These are phyloP conservation scores for Rhododendron ovatum DNA, from an alignment of 148 eudicot species.

Conservation along the genomic window DNA sequence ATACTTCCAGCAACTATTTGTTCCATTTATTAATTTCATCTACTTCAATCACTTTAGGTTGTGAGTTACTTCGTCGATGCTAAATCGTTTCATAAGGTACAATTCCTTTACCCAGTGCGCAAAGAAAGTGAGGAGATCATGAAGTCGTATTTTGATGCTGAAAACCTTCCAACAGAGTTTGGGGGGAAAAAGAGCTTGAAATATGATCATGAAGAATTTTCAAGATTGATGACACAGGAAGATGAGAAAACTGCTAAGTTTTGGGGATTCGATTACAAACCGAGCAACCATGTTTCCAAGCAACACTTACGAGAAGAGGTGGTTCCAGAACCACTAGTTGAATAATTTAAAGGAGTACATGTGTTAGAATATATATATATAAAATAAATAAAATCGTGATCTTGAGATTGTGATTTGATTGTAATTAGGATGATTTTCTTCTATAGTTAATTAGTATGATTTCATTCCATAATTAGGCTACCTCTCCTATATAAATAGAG, in stretches of 20 bases:
- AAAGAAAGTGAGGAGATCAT: constrained; percentile 73
- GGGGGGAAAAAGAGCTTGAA: constrained; percentile 74
- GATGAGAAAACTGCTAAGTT: constrained; percentile 60
- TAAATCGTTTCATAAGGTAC: constrained; percentile 55
- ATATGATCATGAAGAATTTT: constrained; percentile 80
- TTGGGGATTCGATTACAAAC: constrained; percentile 53
- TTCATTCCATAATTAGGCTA: too few relatives aligned
- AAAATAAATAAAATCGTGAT: too few relatives aligned
- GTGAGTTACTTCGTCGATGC: constrained; percentile 66
- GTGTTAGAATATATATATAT: too few relatives aligned
- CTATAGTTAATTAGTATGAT: too few relatives aligned
- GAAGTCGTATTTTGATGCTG: constrained; percentile 62
- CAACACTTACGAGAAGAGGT: constrained; percentile 12
- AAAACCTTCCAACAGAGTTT: constrained; percentile 81
- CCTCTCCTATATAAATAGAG: too few relatives aligned
- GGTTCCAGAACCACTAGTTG: constrained; percentile 16
- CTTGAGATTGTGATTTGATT: too few relatives aligned
- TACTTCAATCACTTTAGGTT: constrained; percentile 28
- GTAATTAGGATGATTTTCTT: too few relatives aligned
- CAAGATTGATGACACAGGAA: constrained; percentile 63
- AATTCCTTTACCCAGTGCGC: constrained; percentile 63
- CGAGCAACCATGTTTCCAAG: constrained; percentile 10
- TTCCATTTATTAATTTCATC: background rate
- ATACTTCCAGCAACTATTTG: background rate
- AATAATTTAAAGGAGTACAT: background rate